A percentile compares a stretch with the other conserved stretches of the same genome.
These are phyloP conservation scores for Meyerozyma sp. DNA, from an alignment of 1,139 yeast genomes.

Conservation along the genomic window DNA sequence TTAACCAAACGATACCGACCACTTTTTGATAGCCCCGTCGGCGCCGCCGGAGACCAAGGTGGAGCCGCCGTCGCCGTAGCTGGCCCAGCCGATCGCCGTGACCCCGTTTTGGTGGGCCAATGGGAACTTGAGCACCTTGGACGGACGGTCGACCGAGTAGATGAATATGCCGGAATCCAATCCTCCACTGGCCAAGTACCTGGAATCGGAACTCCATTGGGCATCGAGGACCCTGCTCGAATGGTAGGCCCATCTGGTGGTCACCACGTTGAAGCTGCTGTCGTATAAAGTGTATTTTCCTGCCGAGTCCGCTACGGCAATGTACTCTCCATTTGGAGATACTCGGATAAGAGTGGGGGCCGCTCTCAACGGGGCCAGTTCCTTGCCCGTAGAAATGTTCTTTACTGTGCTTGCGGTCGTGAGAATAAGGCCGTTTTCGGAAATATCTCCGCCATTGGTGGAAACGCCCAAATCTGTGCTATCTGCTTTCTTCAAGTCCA, in stretches of 20 bases:
- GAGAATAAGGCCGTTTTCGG: not conserved
- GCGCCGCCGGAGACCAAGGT: slow-evolving; percentile 66
- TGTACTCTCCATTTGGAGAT: slow-evolving; percentile 62
- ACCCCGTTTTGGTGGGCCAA: slow-evolving; percentile 92
- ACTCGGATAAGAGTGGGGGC: slow-evolving; percentile 59
- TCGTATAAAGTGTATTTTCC: slow-evolving; percentile 79
- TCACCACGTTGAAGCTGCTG: slow-evolving; percentile 53
- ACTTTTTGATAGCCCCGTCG: slow-evolving; percentile 75
- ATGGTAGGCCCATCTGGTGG: slow-evolving; percentile 96
- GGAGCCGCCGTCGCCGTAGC: slow-evolving; percentile 28
- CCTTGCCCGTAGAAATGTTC: slow-evolving; percentile 4
- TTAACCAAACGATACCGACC: slow-evolving; percentile 45
- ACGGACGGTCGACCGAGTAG: slow-evolving; percentile 74
- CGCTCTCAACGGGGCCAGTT: slow-evolving; percentile 50
- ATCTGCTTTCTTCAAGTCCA: slow-evolving; percentile 14
- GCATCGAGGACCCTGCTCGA: slow-evolving; percentile 75
- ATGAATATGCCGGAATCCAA: slow-evolving; percentile 77
- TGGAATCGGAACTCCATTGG: slow-evolving; percentile 72
- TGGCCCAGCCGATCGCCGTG: slow-evolving; percentile 64
- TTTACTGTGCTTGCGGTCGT: not conserved
- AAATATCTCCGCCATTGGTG: slow-evolving; percentile 20
- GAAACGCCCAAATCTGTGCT: slow-evolving; percentile 23
- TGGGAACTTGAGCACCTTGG: slow-evolving; percentile 64
- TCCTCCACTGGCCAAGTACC: slow-evolving; percentile 71
- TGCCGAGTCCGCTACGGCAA: slow-evolving; percentile 82